Evolutionary conservation across 768 basidiomycete species (phyloP), one percentile per base, ranked within the genome.

Genomic region (Boletus huronensis): DNA sequence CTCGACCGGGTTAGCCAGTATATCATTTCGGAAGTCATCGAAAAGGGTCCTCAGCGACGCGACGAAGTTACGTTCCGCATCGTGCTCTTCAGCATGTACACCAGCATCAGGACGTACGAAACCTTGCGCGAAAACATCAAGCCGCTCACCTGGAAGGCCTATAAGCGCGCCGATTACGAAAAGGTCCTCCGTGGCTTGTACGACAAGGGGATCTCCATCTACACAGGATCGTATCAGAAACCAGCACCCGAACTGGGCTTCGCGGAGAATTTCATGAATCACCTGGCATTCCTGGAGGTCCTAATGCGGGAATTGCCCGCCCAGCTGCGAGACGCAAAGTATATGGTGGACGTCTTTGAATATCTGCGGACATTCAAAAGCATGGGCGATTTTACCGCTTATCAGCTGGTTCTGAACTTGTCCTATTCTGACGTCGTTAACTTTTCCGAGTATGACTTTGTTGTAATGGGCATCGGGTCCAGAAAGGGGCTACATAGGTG

Each of bases 321-420:
- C 2, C 73, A 77, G 58, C 72, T 90, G 19, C 63, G 70, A 40
- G 61, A 68, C 13, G 79, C 84, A n/a, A 63, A 75, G 45, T 80
- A 82, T 55, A 61, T 88, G 60, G 80, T 76, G 21, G 85, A 92
- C 57, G 76, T 87, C 23, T 89, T 79, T 61, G 82, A 84, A 44
- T 78, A 74, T 53, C 60, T 90, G 25, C 70, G 74, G 25, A 74
- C 78, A 3, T 89, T 81, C 61, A 88, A 82, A 0, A 79, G 86
- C 59, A 82, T 90, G 80, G 89, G 84, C n/a, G 78, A 79, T 29
- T 92, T 92, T 67, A 82, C 79, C 34, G 77, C 84, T 0, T 88
- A 83, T 64, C 90, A 92, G 66, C 80, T 85, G 35, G 69, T 85
- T 46, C 68, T 85, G 46, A 79, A 79, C 54, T 72, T 87, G 23